Conservation (phyloP, 2,329 filamentous ascomycete genomes). For the Ascochyta fabae region DNA sequence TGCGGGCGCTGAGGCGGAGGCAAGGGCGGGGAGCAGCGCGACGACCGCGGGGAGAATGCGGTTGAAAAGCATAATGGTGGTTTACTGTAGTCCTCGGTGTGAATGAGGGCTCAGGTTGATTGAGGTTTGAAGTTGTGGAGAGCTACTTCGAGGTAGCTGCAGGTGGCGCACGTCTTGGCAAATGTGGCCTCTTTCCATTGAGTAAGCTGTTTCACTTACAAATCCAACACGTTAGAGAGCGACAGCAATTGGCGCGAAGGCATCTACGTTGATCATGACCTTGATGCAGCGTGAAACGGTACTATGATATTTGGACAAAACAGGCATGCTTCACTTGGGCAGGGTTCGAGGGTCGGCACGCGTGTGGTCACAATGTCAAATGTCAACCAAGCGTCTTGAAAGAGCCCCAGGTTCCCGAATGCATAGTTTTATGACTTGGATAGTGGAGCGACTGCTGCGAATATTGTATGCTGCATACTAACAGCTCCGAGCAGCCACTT, state of each 20-base stretch:
- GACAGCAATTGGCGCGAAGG: background rate
- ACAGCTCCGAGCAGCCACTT: no score
- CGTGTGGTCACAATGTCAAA: background rate
- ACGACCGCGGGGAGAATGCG: constrained; percentile 41
- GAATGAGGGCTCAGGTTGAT: constrained; percentile 26
- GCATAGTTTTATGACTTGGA: background rate
- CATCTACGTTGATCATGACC: background rate
- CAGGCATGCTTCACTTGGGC: background rate
- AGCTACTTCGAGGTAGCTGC: constrained; percentile 22
- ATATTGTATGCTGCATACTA: background rate
- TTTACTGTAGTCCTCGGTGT: constrained; percentile 25
- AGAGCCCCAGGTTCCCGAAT: background rate
- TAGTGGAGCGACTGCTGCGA: background rate
- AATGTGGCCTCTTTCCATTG: constrained; percentile 39
- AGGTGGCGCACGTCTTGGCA: constrained; percentile 35
- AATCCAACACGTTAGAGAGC: constrained; percentile 22
- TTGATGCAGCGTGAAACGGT: background rate
- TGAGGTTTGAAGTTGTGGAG: constrained; percentile 22
- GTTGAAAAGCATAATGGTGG: constrained; percentile 41
- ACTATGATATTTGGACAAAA: no score
- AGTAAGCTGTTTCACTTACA: constrained; percentile 34
- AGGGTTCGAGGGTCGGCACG: constrained; percentile 3
- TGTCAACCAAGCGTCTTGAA: background rate
- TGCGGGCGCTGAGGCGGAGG: constrained; percentile 72
- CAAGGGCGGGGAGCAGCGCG: constrained; percentile 41